Evolutionary conservation across 768 basidiomycete genomes (phyloP), one percentile per base, ranked within the genome.

Genomic region (Dacryopinax spathularia): DNA sequence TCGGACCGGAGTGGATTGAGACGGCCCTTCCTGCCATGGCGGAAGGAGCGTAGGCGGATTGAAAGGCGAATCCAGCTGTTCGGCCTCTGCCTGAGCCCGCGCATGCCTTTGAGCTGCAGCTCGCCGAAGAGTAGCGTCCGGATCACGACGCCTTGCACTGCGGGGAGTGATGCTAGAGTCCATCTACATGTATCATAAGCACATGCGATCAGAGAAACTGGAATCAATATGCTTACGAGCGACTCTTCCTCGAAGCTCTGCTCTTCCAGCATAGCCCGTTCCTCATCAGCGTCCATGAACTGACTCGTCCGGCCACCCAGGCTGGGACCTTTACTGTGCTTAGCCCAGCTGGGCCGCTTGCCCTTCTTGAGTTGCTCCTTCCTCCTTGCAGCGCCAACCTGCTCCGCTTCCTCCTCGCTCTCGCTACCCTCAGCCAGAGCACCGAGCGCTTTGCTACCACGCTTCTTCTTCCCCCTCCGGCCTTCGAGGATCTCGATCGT

Each of bases 401-500:
- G 70, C 25, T 68, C 63, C 56, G 68, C 63, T 39, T 65, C 67
- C 35, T 59, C 65, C 72, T 66, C 66, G 64, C 66, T 68, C 65
- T 37, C 31, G 66, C 66, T 43, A 69, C 66, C 36, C 60, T 29
- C 61, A 59, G 70, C 78, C 77, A 67, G 44, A 16, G 70, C 66
- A 41, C 68, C 69, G 34, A 61, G 81, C 78, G 70, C 67, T 60
- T 70, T 69, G 65, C 39, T 68, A 64, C 33, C 63, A 63, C 65
- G 69, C 68, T 35, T 64, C 43, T 34, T 56, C 60, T 65, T 68
- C 61, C 63, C 65, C 34, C 66, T 27, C 22, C 69, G 62, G 3
- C 93, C 92, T 75, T 96, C 93, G 33, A 96, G 78, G 39, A 88
- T 89, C 64, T 82, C 81, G 66, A 93, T 90, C 0, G 92, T 91